These are phyloP conservation scores for Pythium inflatum DNA, from an alignment of 352 stramenopile species.

Conservation along the genomic window DNA sequence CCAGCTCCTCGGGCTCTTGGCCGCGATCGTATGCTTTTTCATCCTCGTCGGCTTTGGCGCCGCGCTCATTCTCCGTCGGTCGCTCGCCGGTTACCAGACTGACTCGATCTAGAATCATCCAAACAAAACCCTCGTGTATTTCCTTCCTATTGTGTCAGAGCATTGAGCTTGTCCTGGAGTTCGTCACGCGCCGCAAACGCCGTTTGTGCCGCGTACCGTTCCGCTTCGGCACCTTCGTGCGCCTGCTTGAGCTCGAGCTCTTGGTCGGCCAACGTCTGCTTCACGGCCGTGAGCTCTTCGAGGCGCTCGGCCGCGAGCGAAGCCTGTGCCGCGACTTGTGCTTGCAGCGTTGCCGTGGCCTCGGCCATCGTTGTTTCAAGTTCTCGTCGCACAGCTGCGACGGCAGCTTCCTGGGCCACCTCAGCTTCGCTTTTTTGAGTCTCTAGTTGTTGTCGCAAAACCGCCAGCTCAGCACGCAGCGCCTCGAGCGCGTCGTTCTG, in stretches of 20 bases:
- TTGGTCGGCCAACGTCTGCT: slow-evolving; percentile 49
- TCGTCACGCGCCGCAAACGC: slow-evolving; percentile 72
- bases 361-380: too few species aligned
- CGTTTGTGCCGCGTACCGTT: slow-evolving; percentile 68
- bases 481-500: slow-evolving; percentile 47
- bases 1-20: slow-evolving; percentile 68
- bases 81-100: slow-evolving; percentile 80
- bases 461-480: slow-evolving; percentile 42
- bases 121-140: background rate
- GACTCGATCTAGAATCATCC: slow-evolving; percentile 69
- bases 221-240: slow-evolving; percentile 74
- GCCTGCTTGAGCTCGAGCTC: slow-evolving; percentile 48
- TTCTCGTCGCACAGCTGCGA: too few species aligned
- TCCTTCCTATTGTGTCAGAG: slow-evolving; percentile 32
- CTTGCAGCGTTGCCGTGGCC: too few species aligned
- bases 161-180: slow-evolving; percentile 41
- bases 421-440: slow-evolving; percentile 35
- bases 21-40: slow-evolving; percentile 74
- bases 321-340: too few species aligned
- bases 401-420: slow-evolving; percentile 20
- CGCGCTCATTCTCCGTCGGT: slow-evolving; percentile 73
- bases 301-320: too few species aligned
- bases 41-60: slow-evolving; percentile 72
- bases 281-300: slow-evolving; percentile 42
- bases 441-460: slow-evolving; percentile 40